Evolutionary conservation across 805 yeast species (phyloP).

Genomic region (Hanseniaspora jakobsenii): DNA sequence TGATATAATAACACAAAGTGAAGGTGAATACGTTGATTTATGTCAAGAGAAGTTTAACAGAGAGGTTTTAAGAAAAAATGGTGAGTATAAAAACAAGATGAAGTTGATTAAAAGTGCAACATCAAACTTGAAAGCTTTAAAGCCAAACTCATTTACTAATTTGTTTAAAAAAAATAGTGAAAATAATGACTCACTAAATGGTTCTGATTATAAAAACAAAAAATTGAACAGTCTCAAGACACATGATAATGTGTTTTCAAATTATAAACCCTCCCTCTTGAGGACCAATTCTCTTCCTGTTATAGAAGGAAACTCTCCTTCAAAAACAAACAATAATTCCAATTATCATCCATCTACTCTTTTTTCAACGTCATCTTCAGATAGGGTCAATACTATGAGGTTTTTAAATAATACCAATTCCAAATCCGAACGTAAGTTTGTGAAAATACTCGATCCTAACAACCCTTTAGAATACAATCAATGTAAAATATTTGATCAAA

Average conservation of each 20-base stretch:
- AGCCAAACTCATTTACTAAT: constrained; percentile 1
- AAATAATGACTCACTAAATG: neutral
- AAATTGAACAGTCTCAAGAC: constrained; percentile 1
- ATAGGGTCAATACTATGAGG: too few species aligned
- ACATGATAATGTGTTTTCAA: constrained; percentile 10
- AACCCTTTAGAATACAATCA: neutral
- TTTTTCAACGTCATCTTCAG: neutral
- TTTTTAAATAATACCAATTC: too few species aligned
- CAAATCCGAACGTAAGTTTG: too few species aligned
- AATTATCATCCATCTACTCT: too few species aligned
- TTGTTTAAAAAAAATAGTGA: neutral
- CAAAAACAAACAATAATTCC: too few species aligned
- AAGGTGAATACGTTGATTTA: constrained; percentile 25
- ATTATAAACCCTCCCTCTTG: neutral
- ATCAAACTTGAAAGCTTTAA: neutral
- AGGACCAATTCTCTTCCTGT: too few species aligned
- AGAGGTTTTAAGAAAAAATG: neutral
- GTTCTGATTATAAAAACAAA: neutral
- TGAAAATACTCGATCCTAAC: constrained; percentile 1
- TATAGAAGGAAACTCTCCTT: too few species aligned
- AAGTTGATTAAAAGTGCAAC: constrained; percentile 2
- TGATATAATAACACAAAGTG: constrained; percentile 31
- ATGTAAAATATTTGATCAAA: neutral
- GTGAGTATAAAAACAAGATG: neutral
- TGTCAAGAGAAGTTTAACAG: constrained; percentile 13